Percentiles rank a stretch among this genome's conserved stretches.
Conservation (phyloP, 2,329 filamentous ascomycete genomes). For the Sporothrix sp. region DNA sequence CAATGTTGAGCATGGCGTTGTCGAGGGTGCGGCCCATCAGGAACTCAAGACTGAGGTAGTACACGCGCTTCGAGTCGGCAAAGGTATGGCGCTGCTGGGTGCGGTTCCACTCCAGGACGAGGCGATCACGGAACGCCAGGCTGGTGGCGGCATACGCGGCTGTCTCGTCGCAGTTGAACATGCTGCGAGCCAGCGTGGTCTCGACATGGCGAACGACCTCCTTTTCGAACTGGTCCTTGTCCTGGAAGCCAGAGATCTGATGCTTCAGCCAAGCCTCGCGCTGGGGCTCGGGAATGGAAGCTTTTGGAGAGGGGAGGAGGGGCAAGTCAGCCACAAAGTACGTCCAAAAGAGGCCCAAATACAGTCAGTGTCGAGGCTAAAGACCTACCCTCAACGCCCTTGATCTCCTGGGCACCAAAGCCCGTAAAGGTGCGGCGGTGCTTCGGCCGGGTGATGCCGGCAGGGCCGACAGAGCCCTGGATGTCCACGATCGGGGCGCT, state of each 20-base stretch:
- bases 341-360: background rate
- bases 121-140: conserved; percentile 81
- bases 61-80: conserved; percentile 82
- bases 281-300: conserved; percentile 78
- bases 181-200: conserved; percentile 85
- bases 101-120: conserved; percentile 95
- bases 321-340: background rate
- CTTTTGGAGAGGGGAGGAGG: conserved; percentile 27
- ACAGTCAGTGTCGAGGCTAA: background rate
- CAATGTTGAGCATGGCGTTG: conserved; percentile 97
- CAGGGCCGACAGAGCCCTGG: conserved; percentile 74
- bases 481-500: conserved; percentile 80
- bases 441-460: conserved; percentile 78
- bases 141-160: conserved; percentile 88
- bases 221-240: conserved; percentile 73
- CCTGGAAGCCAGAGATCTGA: conserved; percentile 58
- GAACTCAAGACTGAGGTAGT: conserved; percentile 96
- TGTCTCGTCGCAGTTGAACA: conserved; percentile 96
- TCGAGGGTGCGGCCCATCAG: conserved; percentile 93
- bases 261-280: conserved; percentile 66
- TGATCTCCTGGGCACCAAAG: conserved; percentile 84
- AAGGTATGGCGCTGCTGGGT: conserved; percentile 95
- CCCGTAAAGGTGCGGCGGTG: conserved; percentile 96
- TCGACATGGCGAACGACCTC: conserved; percentile 92
- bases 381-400: conserved; percentile 70